A percentile compares a stretch with the other conserved stretches of the same genome.
Evolutionary conservation across 768 basidiomycete genomes (phyloP).

Genomic region (Pleurotus salmoneostramineus): DNA sequence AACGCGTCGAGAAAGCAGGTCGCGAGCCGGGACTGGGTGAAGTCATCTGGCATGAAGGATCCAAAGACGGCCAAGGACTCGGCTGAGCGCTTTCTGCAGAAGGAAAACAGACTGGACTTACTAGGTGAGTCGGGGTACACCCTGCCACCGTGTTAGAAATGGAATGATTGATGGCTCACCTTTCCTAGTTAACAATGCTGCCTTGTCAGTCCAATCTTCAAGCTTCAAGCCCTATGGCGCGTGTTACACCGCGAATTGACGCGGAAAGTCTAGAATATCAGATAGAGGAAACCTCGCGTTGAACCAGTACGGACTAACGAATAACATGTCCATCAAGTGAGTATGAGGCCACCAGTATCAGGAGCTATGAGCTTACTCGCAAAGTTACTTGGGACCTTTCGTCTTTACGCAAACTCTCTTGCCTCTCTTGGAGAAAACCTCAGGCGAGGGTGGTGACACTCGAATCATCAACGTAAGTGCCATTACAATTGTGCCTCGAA

Average conservation of each 20-base stretch:
- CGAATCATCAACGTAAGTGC: conserved; percentile 16
- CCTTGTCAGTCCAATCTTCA: conserved; percentile 9
- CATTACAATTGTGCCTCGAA: neutral
- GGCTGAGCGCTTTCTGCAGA: conserved; percentile 31
- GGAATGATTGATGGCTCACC: neutral
- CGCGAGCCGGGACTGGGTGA: conserved; percentile 25
- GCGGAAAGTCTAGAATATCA: neutral
- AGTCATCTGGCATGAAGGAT: conserved; percentile 25
- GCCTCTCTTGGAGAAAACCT: conserved; percentile 16
- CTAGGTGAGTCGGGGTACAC: conserved; percentile 24
- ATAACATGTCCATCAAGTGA: conserved; percentile 18
- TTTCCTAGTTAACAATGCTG: conserved; percentile 19
- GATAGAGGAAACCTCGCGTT: neutral
- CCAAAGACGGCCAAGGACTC: conserved; percentile 26
- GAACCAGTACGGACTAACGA: conserved; percentile 6
- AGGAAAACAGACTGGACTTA: conserved; percentile 40
- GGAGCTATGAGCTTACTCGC: neutral
- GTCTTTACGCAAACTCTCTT: conserved; percentile 18
- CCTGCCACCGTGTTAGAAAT: neutral
- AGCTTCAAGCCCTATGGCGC: neutral
- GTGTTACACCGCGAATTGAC: neutral
- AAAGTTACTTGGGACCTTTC: conserved; percentile 18
- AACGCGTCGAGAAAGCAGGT: conserved; percentile 26
- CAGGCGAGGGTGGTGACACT: conserved; percentile 13
- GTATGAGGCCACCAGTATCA: neutral